phyloP scores from a whole-genome alignment of 129 eudicot genomes.

The Artemisia annua region DNA sequence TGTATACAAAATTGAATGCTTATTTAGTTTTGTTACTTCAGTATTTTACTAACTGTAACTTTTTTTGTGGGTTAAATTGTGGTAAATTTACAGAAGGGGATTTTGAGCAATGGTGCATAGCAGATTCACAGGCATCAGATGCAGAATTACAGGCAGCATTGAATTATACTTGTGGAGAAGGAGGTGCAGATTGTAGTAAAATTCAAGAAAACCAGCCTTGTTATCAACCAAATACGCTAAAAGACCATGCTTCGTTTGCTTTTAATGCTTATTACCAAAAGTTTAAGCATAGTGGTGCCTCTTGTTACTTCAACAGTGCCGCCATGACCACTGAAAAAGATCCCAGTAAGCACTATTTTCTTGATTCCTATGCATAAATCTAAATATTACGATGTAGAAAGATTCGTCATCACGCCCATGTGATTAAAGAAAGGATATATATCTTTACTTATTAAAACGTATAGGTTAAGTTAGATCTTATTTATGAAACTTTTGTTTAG shows the following conservation, averaged over 20 bases:
- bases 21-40: constrained; percentile 4
- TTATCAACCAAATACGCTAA: constrained; percentile 59
- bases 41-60: not conserved
- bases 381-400: not conserved
- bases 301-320: constrained; percentile 70
- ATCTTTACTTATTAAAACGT: not conserved
- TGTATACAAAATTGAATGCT: constrained; percentile 3
- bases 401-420: constrained; percentile 14
- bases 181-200: constrained; percentile 61
- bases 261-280: constrained; percentile 74
- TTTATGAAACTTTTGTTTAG: constrained; percentile 23
- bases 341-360: constrained; percentile 53
- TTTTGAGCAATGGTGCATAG: constrained; percentile 75
- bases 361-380: not conserved
- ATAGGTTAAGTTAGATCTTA: constrained; percentile 16
- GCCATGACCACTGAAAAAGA: constrained; percentile 63
- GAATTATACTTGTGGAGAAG: constrained; percentile 70
- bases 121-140: constrained; percentile 71
- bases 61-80: not conserved
- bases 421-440: constrained; percentile 23
- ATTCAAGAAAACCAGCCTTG: constrained; percentile 73
- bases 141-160: constrained; percentile 59
- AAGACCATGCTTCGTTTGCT: constrained; percentile 79
- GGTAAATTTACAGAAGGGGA: constrained; percentile 37
- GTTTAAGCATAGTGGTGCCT: constrained; percentile 67